Evolutionary conservation across 2,329 filamentous ascomycete species (phyloP).

Genomic region (Penicillium sp.): DNA sequence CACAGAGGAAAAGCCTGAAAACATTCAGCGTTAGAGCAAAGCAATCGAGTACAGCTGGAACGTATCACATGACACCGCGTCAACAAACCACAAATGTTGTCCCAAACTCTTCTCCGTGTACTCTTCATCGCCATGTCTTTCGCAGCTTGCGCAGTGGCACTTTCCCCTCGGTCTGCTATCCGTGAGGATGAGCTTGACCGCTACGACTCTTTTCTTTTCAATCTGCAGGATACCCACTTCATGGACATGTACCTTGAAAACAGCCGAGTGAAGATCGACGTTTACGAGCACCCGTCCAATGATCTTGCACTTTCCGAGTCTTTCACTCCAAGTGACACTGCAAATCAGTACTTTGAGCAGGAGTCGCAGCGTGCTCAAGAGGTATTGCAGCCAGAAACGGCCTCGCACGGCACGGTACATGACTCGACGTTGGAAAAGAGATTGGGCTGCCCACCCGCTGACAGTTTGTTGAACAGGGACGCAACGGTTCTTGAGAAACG

Average conservation of each 20-base stretch:
- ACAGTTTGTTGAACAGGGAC: not conserved
- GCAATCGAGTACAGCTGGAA: not conserved
- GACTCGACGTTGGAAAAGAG: not conserved
- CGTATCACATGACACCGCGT: not conserved
- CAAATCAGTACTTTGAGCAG: slow-evolving; percentile 3
- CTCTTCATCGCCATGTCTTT: slow-evolving; percentile 2
- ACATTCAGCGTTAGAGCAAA: not conserved
- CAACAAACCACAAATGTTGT: not conserved
- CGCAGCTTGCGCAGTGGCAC: not conserved
- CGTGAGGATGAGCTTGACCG: slow-evolving; percentile 7
- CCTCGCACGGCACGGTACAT: not conserved
- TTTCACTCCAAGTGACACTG: slow-evolving; percentile 4
- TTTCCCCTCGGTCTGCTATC: slow-evolving; percentile 4
- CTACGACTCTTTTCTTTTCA: slow-evolving; percentile 4
- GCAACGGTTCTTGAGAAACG: not conserved
- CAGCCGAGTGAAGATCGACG: slow-evolving; percentile 6
- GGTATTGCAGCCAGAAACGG: not conserved
- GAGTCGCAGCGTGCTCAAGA: not conserved
- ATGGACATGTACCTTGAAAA: slow-evolving; percentile 8
- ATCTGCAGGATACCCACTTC: slow-evolving; percentile 3
- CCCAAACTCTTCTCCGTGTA: not conserved
- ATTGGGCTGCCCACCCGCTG: not conserved
- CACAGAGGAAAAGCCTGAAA: not conserved
- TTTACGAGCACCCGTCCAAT: slow-evolving; percentile 3
- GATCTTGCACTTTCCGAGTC: slow-evolving; percentile 1